A percentile compares a stretch with the other conserved stretches of the same genome.
phyloP scores from a whole-genome alignment of 2,329 filamentous ascomycete genomes.

The Stagonosporopsis tanaceti region DNA sequence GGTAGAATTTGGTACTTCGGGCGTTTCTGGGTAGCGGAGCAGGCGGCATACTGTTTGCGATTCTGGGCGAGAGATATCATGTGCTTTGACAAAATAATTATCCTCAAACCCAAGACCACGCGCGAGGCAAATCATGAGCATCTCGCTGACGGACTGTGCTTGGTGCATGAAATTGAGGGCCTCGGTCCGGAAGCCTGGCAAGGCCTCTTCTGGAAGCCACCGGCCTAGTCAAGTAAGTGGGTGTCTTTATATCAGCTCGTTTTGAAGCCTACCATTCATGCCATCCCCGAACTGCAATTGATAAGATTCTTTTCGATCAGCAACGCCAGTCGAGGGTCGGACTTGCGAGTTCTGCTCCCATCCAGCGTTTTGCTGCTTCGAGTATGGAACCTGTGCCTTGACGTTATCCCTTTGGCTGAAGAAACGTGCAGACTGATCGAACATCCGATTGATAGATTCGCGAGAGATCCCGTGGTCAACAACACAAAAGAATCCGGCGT shows the following conservation, averaged over 20 bases:
- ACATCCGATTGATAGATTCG: conserved; percentile 61
- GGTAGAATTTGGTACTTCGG: conserved; percentile 42
- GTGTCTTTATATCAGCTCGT: not conserved
- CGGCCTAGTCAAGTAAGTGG: conserved; percentile 13
- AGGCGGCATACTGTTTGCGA: conserved; percentile 64
- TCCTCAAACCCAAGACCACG: conserved; percentile 64
- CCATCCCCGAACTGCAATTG: conserved; percentile 68
- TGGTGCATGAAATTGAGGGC: conserved; percentile 63
- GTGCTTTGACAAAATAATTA: conserved; percentile 64
- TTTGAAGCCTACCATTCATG: conserved; percentile 53
- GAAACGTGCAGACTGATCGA: conserved; percentile 60
- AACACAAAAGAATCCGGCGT: conserved; percentile 68
- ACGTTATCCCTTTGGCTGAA: conserved; percentile 61
- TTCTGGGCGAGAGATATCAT: conserved; percentile 59
- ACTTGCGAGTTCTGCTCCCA: conserved; percentile 69
- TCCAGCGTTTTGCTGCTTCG: conserved; percentile 61
- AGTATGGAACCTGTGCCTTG: conserved; percentile 65
- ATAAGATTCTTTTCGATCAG: conserved; percentile 69
- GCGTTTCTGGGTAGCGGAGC: conserved; percentile 62
- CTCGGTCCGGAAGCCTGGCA: conserved; percentile 59
- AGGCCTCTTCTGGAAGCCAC: conserved; percentile 60
- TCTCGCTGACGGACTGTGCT: conserved; percentile 62
- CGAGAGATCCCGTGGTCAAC: conserved; percentile 63
- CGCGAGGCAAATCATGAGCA: conserved; percentile 67
- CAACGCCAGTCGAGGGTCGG: conserved; percentile 65